Conservation (phyloP, 495 filamentous ascomycete species). For the Bacidia rubella region DNA sequence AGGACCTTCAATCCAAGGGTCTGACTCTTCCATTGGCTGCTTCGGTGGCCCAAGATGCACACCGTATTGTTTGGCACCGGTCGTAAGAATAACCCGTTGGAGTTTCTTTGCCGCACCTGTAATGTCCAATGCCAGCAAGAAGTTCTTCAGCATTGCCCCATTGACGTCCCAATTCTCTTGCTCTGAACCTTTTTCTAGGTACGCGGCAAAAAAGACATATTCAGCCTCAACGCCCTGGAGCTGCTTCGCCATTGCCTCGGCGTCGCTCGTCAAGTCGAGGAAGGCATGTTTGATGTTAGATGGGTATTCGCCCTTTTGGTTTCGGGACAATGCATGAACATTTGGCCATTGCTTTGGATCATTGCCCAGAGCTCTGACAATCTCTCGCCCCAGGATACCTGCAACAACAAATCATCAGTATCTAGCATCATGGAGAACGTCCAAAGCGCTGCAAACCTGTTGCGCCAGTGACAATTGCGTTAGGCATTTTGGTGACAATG, state of each 20-base stretch:
- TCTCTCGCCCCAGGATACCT: constrained; percentile 36
- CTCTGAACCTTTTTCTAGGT: constrained; percentile 31
- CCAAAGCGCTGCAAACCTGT: constrained; percentile 21
- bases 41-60: constrained; percentile 36
- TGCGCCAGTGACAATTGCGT: constrained; percentile 30
- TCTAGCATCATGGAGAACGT: background rate
- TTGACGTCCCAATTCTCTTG: constrained; percentile 32
- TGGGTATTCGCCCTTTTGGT: constrained; percentile 26
- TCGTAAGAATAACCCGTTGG: constrained; percentile 39
- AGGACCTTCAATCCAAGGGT: constrained; percentile 26
- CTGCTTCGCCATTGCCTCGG: constrained; percentile 29
- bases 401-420: background rate
- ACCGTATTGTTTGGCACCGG: constrained; percentile 44
- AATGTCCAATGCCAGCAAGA: constrained; percentile 33
- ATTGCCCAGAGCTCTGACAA: constrained; percentile 29
- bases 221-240: constrained; percentile 30
- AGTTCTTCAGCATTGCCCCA: constrained; percentile 36
- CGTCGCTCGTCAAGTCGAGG: constrained; percentile 30
- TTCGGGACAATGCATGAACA: constrained; percentile 32
- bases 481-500: constrained; percentile 23
- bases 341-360: constrained; percentile 28
- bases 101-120: constrained; percentile 29
- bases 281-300: constrained; percentile 31
- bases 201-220: constrained; percentile 38
- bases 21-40: constrained; percentile 33